Conservation (phyloP, 495 filamentous ascomycete species). For the Letharia lupina region DNA sequence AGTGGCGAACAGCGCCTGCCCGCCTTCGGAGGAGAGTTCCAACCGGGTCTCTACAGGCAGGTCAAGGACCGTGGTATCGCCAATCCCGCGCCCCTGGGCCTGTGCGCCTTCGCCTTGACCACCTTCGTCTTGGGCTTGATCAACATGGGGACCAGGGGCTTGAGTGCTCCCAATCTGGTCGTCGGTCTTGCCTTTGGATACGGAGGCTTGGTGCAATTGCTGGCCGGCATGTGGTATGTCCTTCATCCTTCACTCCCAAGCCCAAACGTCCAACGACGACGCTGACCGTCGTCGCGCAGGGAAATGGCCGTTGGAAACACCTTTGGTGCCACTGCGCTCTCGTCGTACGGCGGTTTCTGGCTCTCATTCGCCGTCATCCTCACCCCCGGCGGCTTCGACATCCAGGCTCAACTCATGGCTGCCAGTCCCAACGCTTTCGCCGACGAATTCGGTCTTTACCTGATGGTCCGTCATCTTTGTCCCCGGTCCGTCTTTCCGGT, state of each 20-base stretch:
- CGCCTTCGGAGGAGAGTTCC: constrained; percentile 92
- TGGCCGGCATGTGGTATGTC: constrained; percentile 96
- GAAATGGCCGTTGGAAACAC: constrained; percentile 98
- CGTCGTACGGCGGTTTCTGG: constrained; percentile 98
- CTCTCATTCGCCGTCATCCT: constrained; percentile 81
- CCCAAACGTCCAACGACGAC: background rate
- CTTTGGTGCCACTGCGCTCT: constrained; percentile 93
- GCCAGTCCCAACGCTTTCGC: constrained; percentile 38
- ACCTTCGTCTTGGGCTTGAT: constrained; percentile 86
- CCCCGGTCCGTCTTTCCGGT: background rate
- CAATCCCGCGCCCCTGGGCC: constrained; percentile 80
- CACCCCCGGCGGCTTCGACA: constrained; percentile 68
- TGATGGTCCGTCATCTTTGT: constrained; percentile 48
- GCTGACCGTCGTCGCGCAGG: constrained; percentile 41
- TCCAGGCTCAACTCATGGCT: constrained; percentile 35
- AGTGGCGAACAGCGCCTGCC: constrained; percentile 56
- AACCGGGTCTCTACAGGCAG: constrained; percentile 81
- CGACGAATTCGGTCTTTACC: constrained; percentile 74
- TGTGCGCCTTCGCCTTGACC: constrained; percentile 87
- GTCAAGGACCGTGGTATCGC: constrained; percentile 72
- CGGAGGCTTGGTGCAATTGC: constrained; percentile 82
- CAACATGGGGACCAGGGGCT: constrained; percentile 61
- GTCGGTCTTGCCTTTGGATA: constrained; percentile 67
- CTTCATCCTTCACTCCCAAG: background rate
- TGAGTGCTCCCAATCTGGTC: constrained; percentile 57